A percentile compares a stretch with the other conserved stretches of the same genome.
Conservation (phyloP, 2,329 filamentous ascomycete species). For the Cryphonectria nitschkei region DNA sequence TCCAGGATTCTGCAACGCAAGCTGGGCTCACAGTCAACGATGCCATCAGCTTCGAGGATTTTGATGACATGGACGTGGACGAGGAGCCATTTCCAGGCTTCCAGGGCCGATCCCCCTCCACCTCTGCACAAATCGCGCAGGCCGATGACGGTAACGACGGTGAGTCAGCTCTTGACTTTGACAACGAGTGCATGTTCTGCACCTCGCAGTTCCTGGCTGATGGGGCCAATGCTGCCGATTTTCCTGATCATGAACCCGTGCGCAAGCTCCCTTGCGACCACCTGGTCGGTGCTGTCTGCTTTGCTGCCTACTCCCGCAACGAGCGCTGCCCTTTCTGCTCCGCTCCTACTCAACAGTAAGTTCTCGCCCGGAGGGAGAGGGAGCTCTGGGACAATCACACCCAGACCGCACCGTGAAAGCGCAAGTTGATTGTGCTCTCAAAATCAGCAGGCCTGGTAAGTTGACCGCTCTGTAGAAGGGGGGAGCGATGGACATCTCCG, state of each 20-base stretch:
- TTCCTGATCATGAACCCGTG: background rate
- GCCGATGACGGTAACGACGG: background rate
- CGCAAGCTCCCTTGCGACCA: background rate
- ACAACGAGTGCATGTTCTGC: conserved; percentile 1
- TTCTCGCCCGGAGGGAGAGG: background rate
- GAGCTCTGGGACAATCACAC: background rate
- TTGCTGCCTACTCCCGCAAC: background rate
- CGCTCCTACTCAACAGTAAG: background rate
- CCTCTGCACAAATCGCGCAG: background rate
- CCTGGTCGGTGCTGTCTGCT: background rate
- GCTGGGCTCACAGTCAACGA: too few relatives aligned
- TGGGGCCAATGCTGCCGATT: background rate
- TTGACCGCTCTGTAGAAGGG: background rate
- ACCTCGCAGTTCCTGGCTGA: background rate
- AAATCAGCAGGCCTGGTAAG: background rate
- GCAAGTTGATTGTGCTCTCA: background rate
- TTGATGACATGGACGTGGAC: too few relatives aligned
- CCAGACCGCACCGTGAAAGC: background rate
- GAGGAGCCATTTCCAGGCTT: background rate
- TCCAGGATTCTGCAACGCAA: background rate
- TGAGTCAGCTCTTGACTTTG: background rate
- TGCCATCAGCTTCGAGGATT: background rate
- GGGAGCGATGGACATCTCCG: background rate
- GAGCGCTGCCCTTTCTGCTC: conserved; percentile 4
- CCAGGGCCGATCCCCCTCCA: background rate